Base-by-base conservation (phyloP, 495 filamentous ascomycete genomes). In the Articulospora tetracladia region DNA sequence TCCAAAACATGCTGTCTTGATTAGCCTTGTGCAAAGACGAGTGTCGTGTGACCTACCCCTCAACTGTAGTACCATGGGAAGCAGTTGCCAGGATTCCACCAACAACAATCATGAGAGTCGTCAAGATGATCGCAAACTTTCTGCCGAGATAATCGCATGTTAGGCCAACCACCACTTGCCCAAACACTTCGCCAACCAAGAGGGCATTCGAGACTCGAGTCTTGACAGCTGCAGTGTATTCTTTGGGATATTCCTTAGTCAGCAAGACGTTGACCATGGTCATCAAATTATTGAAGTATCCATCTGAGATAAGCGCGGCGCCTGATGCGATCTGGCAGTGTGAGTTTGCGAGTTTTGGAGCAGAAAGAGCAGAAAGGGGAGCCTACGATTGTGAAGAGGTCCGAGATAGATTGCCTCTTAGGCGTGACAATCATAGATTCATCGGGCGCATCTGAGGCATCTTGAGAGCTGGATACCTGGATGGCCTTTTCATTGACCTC, bases 241-340 rank as follows among this genome's bases (percentile, higher is more conserved):
- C 53, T 50, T 74, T 72, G 15, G 73, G 72, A 47, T 81, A 80
- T 59, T 79, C 69, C 19, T 72, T 70, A 26, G 73, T 75, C 61
- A 81, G 68, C 10, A 82, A 63, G 26, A 82, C 79, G 62, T 81
- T 81, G 11, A 72, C 73, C 76, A 79, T 81, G 4, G 79, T 81
- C 78, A 81, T 82, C n/a, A 79, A 60, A 41, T 76, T 79, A 52
- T 80, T 81, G 53, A 81, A 77, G 54, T 81, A 81, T 51, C 79
- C 79, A 74, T 81, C 79, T 19, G 76, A 79, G 56, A 82, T 77
- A 20, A 81, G 65, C 8, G 79, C 79, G 57, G 73, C 76, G n/a
- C 79, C 79, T 24, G 74, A 70, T 32, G 75, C 74, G 41, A 78
- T 74, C 69, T 75, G 59, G 11, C 0, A 20, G 41, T 19, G 27